phyloP scores from a whole-genome alignment of 495 filamentous ascomycete species.

The Xylaria palmicola region DNA sequence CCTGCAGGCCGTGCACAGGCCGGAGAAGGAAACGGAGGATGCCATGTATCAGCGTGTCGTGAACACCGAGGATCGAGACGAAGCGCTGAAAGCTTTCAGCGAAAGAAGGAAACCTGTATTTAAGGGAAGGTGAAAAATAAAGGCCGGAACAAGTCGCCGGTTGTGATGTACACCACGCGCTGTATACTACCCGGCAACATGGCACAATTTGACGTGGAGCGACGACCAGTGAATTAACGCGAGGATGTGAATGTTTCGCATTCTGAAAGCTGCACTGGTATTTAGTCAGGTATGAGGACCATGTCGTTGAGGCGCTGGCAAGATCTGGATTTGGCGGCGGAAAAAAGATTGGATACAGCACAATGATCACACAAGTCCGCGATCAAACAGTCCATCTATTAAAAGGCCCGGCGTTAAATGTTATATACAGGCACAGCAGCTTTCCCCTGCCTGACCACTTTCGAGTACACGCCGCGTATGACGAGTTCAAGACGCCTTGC shows the following conservation, averaged over 20 bases:
- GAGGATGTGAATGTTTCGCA: neutral
- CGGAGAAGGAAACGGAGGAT: conserved; percentile 69
- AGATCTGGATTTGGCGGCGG: no score
- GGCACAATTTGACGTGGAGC: neutral
- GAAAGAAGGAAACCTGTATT: conserved; percentile 91
- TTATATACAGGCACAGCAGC: no score
- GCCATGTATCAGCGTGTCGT: conserved; percentile 76
- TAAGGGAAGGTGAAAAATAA: conserved; percentile 52
- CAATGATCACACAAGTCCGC: no score
- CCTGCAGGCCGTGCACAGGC: conserved; percentile 65
- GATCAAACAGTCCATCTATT: no score
- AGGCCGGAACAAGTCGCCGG: neutral
- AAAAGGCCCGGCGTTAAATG: no score
- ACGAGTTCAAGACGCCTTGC: neutral
- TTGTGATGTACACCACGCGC: neutral
- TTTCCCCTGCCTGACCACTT: no score
- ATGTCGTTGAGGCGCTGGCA: no score
- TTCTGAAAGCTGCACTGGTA: no score
- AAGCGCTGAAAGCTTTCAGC: conserved; percentile 81
- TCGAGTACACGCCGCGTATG: no score
- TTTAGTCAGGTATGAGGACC: no score
- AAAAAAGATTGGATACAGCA: no score
- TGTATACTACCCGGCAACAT: neutral
- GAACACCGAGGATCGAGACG: conserved; percentile 77
- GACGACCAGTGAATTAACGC: neutral